These are phyloP conservation scores for Nothomitra cinnamomea DNA, from an alignment of 2,329 filamentous ascomycete species.

Conservation along the genomic window DNA sequence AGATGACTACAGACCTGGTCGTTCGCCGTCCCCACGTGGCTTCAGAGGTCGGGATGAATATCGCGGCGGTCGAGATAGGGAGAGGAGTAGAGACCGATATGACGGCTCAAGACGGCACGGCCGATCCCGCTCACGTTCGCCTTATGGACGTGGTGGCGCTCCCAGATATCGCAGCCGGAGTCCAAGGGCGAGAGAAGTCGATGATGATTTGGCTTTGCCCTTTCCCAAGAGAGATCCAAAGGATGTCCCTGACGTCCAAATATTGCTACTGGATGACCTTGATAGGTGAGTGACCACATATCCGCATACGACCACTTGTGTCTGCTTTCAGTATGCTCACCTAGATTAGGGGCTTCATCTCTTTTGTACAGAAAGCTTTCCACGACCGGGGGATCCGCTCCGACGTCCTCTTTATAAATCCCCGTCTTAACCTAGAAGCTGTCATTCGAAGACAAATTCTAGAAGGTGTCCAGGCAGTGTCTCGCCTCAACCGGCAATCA, in stretches of 20 bases:
- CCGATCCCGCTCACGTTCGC: constrained; percentile 54
- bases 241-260: constrained; percentile 77
- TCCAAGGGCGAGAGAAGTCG: constrained; percentile 37
- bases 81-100: constrained; percentile 28
- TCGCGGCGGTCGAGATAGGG: constrained; percentile 6
- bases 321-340: neutral
- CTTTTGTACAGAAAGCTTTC: constrained; percentile 67
- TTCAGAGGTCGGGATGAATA: constrained; percentile 22
- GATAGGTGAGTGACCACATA: constrained; percentile 27
- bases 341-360: constrained; percentile 49
- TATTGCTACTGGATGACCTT: constrained; percentile 65
- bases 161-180: constrained; percentile 47
- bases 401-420: constrained; percentile 64
- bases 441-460: constrained; percentile 75
- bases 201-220: constrained; percentile 46
- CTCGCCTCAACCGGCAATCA: constrained; percentile 53
- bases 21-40: constrained; percentile 29
- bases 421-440: constrained; percentile 56
- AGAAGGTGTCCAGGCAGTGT: constrained; percentile 75
- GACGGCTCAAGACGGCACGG: constrained; percentile 29
- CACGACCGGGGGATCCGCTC: constrained; percentile 52
- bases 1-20: constrained; percentile 39
- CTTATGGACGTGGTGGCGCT: constrained; percentile 41
- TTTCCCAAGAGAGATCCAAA: constrained; percentile 56
- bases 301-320: constrained; percentile 7